Evolutionary conservation across 768 basidiomycete species (phyloP), one percentile per base, ranked within the genome.

Genomic region (Mycena maculata): DNA sequence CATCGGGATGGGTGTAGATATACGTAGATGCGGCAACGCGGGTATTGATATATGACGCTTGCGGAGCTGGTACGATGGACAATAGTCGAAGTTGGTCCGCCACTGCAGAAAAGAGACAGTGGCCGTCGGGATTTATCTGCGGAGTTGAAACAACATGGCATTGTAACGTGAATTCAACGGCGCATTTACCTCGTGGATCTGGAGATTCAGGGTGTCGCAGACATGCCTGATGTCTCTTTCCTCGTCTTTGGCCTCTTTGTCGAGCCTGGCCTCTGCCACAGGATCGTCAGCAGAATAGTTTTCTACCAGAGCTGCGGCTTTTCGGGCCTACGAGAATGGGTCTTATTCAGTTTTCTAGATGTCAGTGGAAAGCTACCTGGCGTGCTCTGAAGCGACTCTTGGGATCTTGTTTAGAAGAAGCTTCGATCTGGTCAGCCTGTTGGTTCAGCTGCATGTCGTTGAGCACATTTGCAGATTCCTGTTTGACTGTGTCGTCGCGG

Each of bases 41-140:
- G 47, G 88, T 84, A 16, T 80, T 81, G 7, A 80, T 73, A 74
- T 93, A 92, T 59, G 83, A 87, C 33, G 92, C 89, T 67, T 89
- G 77, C 16, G 80, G 72, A 2, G 85, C 71, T 11, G 90, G 84
- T 31, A 96, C 66, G 53, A 95, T 77, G 39, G 88, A 87, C 28
- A 96, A 86, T n/a, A 92, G 73, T 48, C 82, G 83, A 33, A 98
- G 88, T 76, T 99, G 97, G 78, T 99, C 95, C 27, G 94, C 97
- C 27, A 99, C 83, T 12, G 97, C 94, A 50, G 95, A 92, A 81
- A 92, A 99, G 31, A 99, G 89, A 80, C 97, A 99, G 73, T 99
- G 96, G 0, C 97, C 97, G 73, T 99, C 97, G 20, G 97, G 95
- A 65, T 90, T 90, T 72, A 98, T 91, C 95, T 98, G 36, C 45